Evolutionary conservation across 1,139 yeast genomes (phyloP).

Genomic region (Candida sp.): DNA sequence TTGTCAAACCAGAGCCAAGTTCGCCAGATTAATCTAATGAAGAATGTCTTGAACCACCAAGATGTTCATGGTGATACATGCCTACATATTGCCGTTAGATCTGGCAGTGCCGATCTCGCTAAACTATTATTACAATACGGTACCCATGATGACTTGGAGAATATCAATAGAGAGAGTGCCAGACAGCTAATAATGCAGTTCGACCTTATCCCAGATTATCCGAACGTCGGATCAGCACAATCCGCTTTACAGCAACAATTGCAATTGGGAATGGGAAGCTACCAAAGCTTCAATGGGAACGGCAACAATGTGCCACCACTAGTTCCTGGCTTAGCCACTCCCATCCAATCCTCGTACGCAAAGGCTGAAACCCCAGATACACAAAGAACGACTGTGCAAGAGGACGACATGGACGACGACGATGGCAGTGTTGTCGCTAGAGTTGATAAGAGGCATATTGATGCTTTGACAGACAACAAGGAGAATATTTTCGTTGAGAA

Average conservation of each 20-base stretch:
- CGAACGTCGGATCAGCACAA: constrained; percentile 6
- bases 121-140: constrained; percentile 45
- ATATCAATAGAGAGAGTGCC: constrained; percentile 45
- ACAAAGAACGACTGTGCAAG: constrained; percentile 50
- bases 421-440: constrained; percentile 20
- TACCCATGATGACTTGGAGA: constrained; percentile 51
- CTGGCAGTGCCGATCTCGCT: constrained; percentile 42
- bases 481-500: constrained; percentile 47
- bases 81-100: constrained; percentile 61
- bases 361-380: constrained; percentile 50
- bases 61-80: constrained; percentile 75
- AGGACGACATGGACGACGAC: constrained; percentile 41
- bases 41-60: constrained; percentile 68
- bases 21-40: constrained; percentile 48
- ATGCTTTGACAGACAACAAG: constrained; percentile 39
- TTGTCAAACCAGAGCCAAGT: constrained; percentile 33
- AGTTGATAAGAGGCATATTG: constrained; percentile 38
- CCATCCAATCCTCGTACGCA: constrained; percentile 33
- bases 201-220: constrained; percentile 23
- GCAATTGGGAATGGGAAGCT: constrained; percentile 12
- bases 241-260: constrained; percentile 13
- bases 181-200: constrained; percentile 31
- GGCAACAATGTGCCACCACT: constrained; percentile 3
- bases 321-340: constrained; percentile 34
- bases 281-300: constrained; percentile 13